A percentile compares a stretch with the other conserved stretches of the same genome.
Evolutionary conservation across 352 stramenopile genomes (phyloP).

Genomic region (Phytophthora pini): DNA sequence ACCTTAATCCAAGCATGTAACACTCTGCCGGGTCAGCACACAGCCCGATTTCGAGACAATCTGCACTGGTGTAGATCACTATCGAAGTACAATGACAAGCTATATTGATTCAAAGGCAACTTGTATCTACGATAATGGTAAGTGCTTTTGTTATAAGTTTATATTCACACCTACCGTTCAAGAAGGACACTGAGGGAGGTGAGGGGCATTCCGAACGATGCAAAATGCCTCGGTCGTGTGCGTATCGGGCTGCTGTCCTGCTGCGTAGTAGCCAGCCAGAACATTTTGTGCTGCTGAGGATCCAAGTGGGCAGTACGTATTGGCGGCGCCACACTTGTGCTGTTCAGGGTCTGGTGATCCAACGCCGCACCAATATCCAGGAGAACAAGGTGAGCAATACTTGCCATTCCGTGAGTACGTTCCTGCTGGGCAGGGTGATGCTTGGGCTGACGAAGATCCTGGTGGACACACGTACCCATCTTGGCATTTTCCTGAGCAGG

Average conservation of each 20-base stretch:
- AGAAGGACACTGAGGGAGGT: constrained; percentile 66
- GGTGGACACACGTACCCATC: constrained; percentile 59
- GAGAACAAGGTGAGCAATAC: constrained; percentile 53
- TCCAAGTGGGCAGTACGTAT: constrained; percentile 60
- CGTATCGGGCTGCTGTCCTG: constrained; percentile 40
- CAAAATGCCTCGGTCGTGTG: constrained; percentile 56
- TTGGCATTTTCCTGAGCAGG: constrained; percentile 64
- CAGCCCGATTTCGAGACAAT: no score
- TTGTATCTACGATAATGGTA: no score
- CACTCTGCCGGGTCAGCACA: no score
- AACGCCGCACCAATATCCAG: constrained; percentile 62
- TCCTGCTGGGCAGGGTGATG: constrained; percentile 59
- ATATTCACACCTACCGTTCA: constrained; percentile 52
- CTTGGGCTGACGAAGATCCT: constrained; percentile 50
- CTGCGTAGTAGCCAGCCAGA: constrained; percentile 47
- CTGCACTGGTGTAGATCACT: no score
- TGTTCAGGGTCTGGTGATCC: constrained; percentile 57
- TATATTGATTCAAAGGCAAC: no score
- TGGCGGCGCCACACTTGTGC: constrained; percentile 54
- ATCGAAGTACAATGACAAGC: no score
- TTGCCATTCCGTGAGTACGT: constrained; percentile 68
- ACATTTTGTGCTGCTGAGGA: constrained; percentile 44
- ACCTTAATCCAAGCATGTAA: constrained; percentile 40
- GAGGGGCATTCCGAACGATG: constrained; percentile 41
- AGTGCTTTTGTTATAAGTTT: constrained; percentile 30